These are phyloP conservation scores for Diplodia intermedia DNA, from an alignment of 2,329 filamentous ascomycete genomes.

Conservation along the genomic window DNA sequence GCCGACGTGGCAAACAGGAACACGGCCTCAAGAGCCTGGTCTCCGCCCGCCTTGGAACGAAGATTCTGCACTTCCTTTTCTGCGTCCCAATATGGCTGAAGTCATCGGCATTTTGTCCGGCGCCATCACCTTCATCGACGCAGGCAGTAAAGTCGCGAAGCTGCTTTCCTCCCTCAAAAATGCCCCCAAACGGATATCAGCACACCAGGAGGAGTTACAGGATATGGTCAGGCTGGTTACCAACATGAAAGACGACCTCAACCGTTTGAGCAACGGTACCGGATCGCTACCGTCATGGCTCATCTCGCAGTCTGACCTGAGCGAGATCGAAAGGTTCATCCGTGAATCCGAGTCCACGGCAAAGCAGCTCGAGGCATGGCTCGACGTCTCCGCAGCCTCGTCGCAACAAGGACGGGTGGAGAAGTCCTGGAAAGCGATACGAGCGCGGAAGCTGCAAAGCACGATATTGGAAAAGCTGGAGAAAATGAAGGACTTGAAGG, in stretches of 20 bases:
- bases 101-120: background rate
- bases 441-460: background rate
- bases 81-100: background rate
- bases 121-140: background rate
- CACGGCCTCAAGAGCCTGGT: background rate
- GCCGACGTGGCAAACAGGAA: background rate
- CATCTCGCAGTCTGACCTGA: background rate
- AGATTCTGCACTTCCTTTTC: background rate
- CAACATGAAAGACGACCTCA: background rate
- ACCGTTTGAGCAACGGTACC: constrained; percentile 4
- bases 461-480: background rate
- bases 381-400: background rate
- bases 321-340: background rate
- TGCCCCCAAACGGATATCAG: background rate
- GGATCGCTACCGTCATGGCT: background rate
- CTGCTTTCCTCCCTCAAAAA: background rate
- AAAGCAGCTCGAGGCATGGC: background rate
- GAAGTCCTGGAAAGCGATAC: background rate
- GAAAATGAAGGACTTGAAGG: background rate
- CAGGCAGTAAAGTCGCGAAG: background rate
- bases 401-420: background rate
- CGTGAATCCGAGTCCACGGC: background rate
- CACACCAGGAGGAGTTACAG: background rate
- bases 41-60: background rate
- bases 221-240: background rate